A percentile compares a stretch with the other conserved stretches of the same genome.
Conservation (phyloP, 768 basidiomycete species). For the Hypholoma sublateritium region DNA sequence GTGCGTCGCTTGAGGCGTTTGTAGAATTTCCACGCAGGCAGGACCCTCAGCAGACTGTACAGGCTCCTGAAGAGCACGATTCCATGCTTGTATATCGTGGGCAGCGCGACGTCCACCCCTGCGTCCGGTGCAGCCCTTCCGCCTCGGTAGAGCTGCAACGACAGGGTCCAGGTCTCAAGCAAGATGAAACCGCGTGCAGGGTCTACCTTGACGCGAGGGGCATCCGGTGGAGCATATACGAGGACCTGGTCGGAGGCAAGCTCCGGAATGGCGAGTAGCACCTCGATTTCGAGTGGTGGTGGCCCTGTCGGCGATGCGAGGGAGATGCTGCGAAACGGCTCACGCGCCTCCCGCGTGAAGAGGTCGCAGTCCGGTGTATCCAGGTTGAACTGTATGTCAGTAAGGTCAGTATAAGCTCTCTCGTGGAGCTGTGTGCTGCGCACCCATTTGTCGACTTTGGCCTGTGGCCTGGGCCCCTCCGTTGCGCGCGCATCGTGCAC, state of each 20-base stretch:
- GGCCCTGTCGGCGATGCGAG: slow-evolving; percentile 28
- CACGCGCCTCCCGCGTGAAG: slow-evolving; percentile 61
- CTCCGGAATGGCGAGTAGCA: slow-evolving; percentile 71
- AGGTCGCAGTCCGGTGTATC: slow-evolving; percentile 73
- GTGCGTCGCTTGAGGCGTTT: slow-evolving; percentile 53
- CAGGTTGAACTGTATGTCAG: slow-evolving; percentile 64
- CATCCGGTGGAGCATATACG: slow-evolving; percentile 60
- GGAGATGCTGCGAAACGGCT: slow-evolving; percentile 62
- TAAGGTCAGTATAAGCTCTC: background rate
- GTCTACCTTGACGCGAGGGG: slow-evolving; percentile 62
- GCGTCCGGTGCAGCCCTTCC: slow-evolving; percentile 20
- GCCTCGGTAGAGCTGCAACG: slow-evolving; percentile 32
- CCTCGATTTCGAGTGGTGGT: slow-evolving; percentile 64
- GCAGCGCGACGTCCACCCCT: slow-evolving; percentile 55
- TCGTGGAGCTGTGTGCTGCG: slow-evolving; percentile 24
- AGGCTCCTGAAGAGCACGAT: slow-evolving; percentile 81
- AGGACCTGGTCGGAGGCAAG: slow-evolving; percentile 69
- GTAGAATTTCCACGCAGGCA: slow-evolving; percentile 76
- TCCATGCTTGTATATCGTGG: slow-evolving; percentile 83
- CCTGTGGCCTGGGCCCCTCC: slow-evolving; percentile 36
- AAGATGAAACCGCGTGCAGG: slow-evolving; percentile 70
- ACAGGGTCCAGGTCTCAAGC: slow-evolving; percentile 70
- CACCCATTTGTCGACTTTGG: slow-evolving; percentile 83
- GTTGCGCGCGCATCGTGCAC: slow-evolving; percentile 75
- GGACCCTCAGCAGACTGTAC: slow-evolving; percentile 68